Base-by-base conservation (phyloP, 352 stramenopile genomes). In the Phytophthora idaei region DNA sequence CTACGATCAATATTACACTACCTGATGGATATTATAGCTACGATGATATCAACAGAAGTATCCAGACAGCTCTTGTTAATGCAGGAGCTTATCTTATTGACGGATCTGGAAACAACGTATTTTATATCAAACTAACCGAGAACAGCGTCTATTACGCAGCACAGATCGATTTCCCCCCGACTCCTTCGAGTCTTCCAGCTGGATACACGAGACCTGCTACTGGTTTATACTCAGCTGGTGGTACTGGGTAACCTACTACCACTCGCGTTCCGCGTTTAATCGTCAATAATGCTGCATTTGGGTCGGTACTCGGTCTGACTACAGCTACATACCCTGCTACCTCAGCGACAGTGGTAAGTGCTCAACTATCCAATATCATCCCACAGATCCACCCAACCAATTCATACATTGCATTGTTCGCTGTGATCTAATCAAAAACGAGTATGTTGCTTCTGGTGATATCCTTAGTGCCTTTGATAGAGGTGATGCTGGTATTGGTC, bases 61-160 rank as follows among this genome's bases (percentile, higher is more conserved):
- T 66, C 11, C 58, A 66, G 41, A 49, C 58, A 1, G 31, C 58
- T 34, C 39, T 66, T 5, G 49, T 60, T 0, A 66, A 48, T 49
- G 39, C 58, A 48, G 41, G 58, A 10, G 48, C 58, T 0, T 65
- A 59, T 58, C 17, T 65, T 1, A 59, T 59, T 1, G n/a, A 65
- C 46, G 5, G 28, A n/a, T 47, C 37, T 7, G 58, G 48, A 14
- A 34, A 54, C 0, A 59, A 65, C 8, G 37, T 65, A 5, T 65
- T 65, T 15, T 64, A 56, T 27, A 25, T 70, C 10, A 17, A 70
- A 17, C 0, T 70, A 5, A 31, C 1, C 1, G 48, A 70, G 11
- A 65, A 70, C 9, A 53, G 29, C 3, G 58, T 59, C 0, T 66
- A 59, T 53, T 66, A 66, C 10, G 27, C 57, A 5, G 45, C 37